Conservation (phyloP, 768 basidiomycete genomes). For the Calocybe gangraenosa region DNA sequence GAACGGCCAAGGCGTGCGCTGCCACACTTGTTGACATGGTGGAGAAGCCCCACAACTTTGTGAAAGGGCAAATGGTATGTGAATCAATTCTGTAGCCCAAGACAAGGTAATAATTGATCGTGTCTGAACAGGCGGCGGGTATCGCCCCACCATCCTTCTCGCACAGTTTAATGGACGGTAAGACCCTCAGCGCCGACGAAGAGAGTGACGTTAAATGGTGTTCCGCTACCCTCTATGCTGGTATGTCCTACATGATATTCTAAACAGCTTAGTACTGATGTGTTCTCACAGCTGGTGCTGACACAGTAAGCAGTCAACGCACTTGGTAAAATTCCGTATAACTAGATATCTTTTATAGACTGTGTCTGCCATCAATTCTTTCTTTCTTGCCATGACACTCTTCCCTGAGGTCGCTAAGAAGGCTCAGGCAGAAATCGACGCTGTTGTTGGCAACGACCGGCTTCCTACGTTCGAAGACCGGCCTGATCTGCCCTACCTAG, state of each 20-base stretch:
- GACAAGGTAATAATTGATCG: neutral
- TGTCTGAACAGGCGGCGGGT: slow-evolving; percentile 12
- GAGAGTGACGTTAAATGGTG: slow-evolving; percentile 38
- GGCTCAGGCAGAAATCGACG: slow-evolving; percentile 61
- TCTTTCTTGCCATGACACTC: slow-evolving; percentile 59
- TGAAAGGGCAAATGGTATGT: slow-evolving; percentile 59
- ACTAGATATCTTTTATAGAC: slow-evolving; percentile 13
- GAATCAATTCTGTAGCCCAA: neutral
- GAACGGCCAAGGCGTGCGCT: slow-evolving; percentile 47
- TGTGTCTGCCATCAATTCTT: slow-evolving; percentile 42
- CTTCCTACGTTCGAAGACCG: slow-evolving; percentile 60
- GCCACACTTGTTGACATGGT: slow-evolving; percentile 52
- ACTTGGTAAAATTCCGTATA: neutral
- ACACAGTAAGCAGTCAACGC: slow-evolving; percentile 15
- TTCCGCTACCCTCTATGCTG: slow-evolving; percentile 44
- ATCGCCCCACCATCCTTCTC: slow-evolving; percentile 27
- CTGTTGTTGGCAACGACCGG: slow-evolving; percentile 53
- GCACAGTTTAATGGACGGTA: slow-evolving; percentile 29
- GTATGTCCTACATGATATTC: slow-evolving; percentile 5
- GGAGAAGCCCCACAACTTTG: slow-evolving; percentile 49
- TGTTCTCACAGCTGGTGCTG: slow-evolving; percentile 8
- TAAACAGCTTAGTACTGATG: neutral
- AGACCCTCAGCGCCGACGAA: slow-evolving; percentile 25
- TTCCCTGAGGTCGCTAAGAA: slow-evolving; percentile 53
- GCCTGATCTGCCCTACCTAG: slow-evolving; percentile 51